Base-by-base conservation (phyloP, 805 yeast genomes). In the Wickerhamomyces sydowiorum region DNA sequence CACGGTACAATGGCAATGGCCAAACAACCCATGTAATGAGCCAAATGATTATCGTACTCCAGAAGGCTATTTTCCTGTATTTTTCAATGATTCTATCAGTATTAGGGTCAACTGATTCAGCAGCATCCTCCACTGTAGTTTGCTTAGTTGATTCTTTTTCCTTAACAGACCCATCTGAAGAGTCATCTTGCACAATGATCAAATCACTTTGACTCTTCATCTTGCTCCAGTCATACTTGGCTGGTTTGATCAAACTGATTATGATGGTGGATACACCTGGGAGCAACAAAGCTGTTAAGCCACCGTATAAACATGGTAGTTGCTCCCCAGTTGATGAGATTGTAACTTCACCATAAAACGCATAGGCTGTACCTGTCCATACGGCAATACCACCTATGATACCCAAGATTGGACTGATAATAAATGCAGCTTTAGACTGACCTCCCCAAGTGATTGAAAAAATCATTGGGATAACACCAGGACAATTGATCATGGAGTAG, bases 1-100 rank as follows among this genome's bases (percentile, higher is more conserved):
- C 64, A 32, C 69, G 61, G 47, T 68, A 69, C 20, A 69, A 52
- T 20, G 73, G 71, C 39, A 69, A 56, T 30, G 74, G 73, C 66
- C 68, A 64, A 15, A 65, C 40, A 1, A 66, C 66, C 66, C 68
- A 64, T 3, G 67, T 63, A 4, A 65, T 33, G 13, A 63, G 42
- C 6, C 62, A 43, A n/a, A 54, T 50, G 30, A 63, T 47, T 2
- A 64, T 37, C 7, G 59, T 47, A 13, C 60, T 50, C 14, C 48
- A 55, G 32, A 52, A 50, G 4, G 68, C 62, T 12, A 64, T 43
- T 40, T 56, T 59, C 8, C 47, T 50, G 43, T 58, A 61, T 7
- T 42, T 20, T 3, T 41, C 38, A n/a, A 57, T 45, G 9, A 45
- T 25, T 10, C 44, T 32, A 17, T 32, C 27, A 22, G 15, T 36